These are phyloP conservation scores for Exophiala calicioides DNA, from an alignment of 2,329 filamentous ascomycete species.

Conservation along the genomic window DNA sequence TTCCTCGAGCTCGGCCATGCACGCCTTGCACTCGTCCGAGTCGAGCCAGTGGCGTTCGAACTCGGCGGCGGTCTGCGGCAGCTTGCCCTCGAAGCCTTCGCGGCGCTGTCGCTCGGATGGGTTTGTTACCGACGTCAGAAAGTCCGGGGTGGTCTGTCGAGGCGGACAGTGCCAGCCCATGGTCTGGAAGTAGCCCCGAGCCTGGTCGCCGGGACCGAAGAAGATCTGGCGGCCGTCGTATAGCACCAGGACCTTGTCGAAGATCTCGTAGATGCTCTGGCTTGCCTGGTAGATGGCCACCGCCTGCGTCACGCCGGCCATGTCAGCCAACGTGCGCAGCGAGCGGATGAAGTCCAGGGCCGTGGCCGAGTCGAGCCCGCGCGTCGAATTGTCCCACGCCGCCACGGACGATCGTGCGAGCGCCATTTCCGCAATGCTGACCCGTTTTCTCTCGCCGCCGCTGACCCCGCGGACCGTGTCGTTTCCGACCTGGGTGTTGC, in stretches of 20 bases:
- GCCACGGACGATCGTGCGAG: slow-evolving; percentile 44
- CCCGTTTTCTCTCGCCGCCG: slow-evolving; percentile 64
- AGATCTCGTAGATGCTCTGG: slow-evolving; percentile 58
- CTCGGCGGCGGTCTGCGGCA: slow-evolving; percentile 47
- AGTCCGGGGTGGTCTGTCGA: slow-evolving; percentile 66
- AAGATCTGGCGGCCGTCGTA: slow-evolving; percentile 67
- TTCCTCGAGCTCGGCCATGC: slow-evolving; percentile 49
- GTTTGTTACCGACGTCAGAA: slow-evolving; percentile 65
- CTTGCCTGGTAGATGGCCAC: slow-evolving; percentile 60
- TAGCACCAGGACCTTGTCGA: slow-evolving; percentile 70
- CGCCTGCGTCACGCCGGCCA: slow-evolving; percentile 51
- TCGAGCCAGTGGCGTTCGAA: slow-evolving; percentile 51
- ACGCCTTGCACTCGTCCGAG: slow-evolving; percentile 11
- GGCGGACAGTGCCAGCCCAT: slow-evolving; percentile 64
- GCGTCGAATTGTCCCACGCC: slow-evolving; percentile 54
- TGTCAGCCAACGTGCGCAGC: slow-evolving; percentile 51
- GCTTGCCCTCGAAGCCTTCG: slow-evolving; percentile 43
- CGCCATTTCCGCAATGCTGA: slow-evolving; percentile 64
- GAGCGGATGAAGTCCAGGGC: slow-evolving; percentile 60
- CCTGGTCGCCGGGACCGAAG: slow-evolving; percentile 62
- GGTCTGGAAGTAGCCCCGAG: slow-evolving; percentile 64
- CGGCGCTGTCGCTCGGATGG: slow-evolving; percentile 49
- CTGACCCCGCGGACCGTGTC: slow-evolving; percentile 67
- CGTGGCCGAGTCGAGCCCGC: slow-evolving; percentile 57
- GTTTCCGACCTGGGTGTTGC: slow-evolving; percentile 68